phyloP scores from a whole-genome alignment of 116 monocot species.

The Zostera marina region DNA sequence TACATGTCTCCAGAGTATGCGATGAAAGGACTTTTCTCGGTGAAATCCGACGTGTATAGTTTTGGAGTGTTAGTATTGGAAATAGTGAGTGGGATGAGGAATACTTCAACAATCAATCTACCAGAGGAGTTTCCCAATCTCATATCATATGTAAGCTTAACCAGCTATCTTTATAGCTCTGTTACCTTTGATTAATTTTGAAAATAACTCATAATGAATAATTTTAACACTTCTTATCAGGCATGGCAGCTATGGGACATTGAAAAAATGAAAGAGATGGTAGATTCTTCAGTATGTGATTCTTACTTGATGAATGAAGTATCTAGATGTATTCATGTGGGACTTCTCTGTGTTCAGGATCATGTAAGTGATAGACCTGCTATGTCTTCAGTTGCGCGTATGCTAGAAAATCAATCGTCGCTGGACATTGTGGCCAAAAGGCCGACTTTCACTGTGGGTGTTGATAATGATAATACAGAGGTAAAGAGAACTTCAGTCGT shows the following conservation, averaged over 20 bases:
- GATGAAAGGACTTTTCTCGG: conserved; percentile 1
- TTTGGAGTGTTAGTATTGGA: neutral
- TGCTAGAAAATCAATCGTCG: conserved; percentile 11
- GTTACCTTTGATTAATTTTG: no score
- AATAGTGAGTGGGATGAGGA: conserved; percentile 3
- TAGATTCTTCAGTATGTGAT: conserved; percentile 3
- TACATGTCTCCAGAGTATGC: conserved; percentile 3
- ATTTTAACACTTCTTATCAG: conserved; percentile 6
- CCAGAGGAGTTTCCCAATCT: neutral
- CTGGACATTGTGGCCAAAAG: conserved; percentile 5
- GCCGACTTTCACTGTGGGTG: conserved; percentile 6
- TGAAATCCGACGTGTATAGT: conserved; percentile 4
- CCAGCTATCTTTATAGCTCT: neutral
- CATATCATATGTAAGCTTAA: neutral
- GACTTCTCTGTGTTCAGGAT: conserved; percentile 30
- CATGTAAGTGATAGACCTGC: conserved; percentile 14
- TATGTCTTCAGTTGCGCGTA: conserved; percentile 10
- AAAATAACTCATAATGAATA: no score
- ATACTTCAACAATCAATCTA: neutral
- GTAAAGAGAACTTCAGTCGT: neutral
- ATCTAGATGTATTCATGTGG: conserved; percentile 16
- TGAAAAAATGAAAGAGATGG: neutral
- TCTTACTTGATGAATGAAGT: neutral
- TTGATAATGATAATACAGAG: neutral
- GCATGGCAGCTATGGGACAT: conserved; percentile 10